Evolutionary conservation across 257 asterid species (phyloP).

Genomic region (Solanum tarijense): DNA sequence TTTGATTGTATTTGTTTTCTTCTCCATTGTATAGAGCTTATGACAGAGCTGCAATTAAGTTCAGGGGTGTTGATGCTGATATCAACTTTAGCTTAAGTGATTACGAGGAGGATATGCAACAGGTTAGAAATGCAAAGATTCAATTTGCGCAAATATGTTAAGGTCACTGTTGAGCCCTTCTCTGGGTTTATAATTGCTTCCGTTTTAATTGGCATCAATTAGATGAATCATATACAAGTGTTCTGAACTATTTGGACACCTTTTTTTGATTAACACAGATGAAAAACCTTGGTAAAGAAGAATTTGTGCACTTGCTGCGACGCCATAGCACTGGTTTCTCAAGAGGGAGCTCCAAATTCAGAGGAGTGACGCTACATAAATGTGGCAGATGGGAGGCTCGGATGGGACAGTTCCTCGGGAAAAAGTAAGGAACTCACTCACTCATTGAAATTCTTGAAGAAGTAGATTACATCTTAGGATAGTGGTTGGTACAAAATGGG

Average conservation of each 20-base stretch:
- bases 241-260: background rate
- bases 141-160: background rate
- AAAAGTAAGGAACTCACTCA: constrained; percentile 32
- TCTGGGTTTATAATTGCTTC: background rate
- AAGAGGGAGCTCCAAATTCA: constrained; percentile 45
- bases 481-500: background rate
- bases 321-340: constrained; percentile 55
- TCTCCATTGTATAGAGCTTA: constrained; percentile 17
- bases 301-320: constrained; percentile 45
- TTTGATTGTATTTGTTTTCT: background rate
- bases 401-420: constrained; percentile 55
- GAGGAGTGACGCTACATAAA: constrained; percentile 54
- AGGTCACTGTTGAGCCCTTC: background rate
- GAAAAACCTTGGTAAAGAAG: constrained; percentile 36
- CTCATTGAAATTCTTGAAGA: constrained; percentile 8
- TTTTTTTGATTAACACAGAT: constrained; percentile 4
- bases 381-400: constrained; percentile 68
- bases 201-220: background rate
- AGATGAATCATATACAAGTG: background rate
- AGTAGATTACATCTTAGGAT: background rate
- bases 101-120: constrained; percentile 38
- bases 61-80: constrained; percentile 38
- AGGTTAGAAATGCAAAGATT: constrained; percentile 11
- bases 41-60: constrained; percentile 38
- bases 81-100: constrained; percentile 28